Evolutionary conservation across 441 rosid species (phyloP), one percentile per base, ranked within the genome.

Genomic region (Bruguiera hainesii): DNA sequence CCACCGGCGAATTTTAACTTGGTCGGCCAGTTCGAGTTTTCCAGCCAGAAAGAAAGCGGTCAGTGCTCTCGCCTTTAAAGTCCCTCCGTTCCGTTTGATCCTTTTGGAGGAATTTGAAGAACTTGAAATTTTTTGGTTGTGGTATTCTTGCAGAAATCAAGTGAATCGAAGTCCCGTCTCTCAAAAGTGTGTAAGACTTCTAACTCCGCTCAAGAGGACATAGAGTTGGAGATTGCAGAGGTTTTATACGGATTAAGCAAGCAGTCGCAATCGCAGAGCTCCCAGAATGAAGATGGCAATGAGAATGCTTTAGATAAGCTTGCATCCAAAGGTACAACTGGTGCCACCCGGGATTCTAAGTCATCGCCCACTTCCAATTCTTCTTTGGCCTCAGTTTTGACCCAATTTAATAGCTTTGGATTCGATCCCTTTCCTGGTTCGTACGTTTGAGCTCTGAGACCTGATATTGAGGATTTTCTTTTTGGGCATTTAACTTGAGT

Each of bases 151-250:
- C 77, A 86, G 78, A 90, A 86, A 82, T 74, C 82, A 0, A 88
- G 70, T 57, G 86, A 85, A 61, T 77, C 81, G 15, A 85, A 84
- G 81, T 74, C 77, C 31, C 71, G 82, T 53, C 85, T 84, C 7
- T 91, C 91, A 0, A 87, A 91, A 28, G 72, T 84, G 19, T 26
- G 73, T 75, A 30, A 53, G 13, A 70, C 78, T 65, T 70, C 86
- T 9, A 69, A 79, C 18, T 82, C 84, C n/a, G 77, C 72, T 65
- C 83, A 84, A 57, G 88, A 85, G 23, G 87, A 85, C 60, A 78
- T 83, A 65, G 96, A 91, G 83, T 85, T 91, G 68, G 97, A 91
- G 87, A 91, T 91, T 25, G 96, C 96, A 0, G 94, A 89, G 76
- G 94, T 91, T 16, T 75, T 91, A 48, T 91, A 83, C 56, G 96